These are phyloP conservation scores for Plasmodium coatneyi DNA, from an alignment of 169 alveolate species.

Conservation along the genomic window DNA sequence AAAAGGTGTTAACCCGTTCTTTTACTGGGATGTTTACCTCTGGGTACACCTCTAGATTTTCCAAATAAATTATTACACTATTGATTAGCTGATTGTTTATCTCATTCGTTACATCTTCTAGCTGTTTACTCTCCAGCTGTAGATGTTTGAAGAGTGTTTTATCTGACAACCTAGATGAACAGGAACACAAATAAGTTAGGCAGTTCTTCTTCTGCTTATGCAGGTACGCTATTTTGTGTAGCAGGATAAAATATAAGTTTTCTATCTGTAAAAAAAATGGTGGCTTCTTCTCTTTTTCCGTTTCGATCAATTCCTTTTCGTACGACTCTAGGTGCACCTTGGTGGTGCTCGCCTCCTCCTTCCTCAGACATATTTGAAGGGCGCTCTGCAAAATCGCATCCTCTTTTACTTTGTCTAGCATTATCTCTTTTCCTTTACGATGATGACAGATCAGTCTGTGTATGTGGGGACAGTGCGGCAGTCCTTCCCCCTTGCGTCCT, in stretches of 20 bases:
- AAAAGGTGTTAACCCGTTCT: conserved; percentile 22
- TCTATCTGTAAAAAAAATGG: conserved; percentile 21
- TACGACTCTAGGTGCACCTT: conserved; percentile 42
- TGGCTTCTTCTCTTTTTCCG: conserved; percentile 12
- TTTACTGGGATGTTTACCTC: conserved; percentile 30
- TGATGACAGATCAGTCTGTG: not conserved
- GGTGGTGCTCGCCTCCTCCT: conserved; percentile 19
- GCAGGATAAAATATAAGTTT: conserved; percentile 42
- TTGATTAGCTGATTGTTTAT: conserved; percentile 34
- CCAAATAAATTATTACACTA: conserved; percentile 35
- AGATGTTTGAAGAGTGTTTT: conserved; percentile 13
- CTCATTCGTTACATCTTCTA: conserved; percentile 27
- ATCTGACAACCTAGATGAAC: conserved; percentile 19
- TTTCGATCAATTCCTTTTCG: conserved; percentile 50
- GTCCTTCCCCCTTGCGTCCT: not conserved
- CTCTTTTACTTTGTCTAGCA: conserved; percentile 39
- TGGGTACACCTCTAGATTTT: conserved; percentile 63
- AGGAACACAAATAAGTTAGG: conserved; percentile 58
- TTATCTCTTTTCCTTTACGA: not conserved
- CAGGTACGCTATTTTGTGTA: conserved; percentile 55
- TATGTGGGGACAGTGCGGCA: not conserved
- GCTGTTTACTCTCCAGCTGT: conserved; percentile 14
- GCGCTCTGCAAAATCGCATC: conserved; percentile 32
- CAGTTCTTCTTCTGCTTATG: conserved; percentile 62
- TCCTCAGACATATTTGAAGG: conserved; percentile 63